Base-by-base conservation (phyloP, 1,284 basidiomycete species). In the Cutaneotrichosporon cutaneum region DNA sequence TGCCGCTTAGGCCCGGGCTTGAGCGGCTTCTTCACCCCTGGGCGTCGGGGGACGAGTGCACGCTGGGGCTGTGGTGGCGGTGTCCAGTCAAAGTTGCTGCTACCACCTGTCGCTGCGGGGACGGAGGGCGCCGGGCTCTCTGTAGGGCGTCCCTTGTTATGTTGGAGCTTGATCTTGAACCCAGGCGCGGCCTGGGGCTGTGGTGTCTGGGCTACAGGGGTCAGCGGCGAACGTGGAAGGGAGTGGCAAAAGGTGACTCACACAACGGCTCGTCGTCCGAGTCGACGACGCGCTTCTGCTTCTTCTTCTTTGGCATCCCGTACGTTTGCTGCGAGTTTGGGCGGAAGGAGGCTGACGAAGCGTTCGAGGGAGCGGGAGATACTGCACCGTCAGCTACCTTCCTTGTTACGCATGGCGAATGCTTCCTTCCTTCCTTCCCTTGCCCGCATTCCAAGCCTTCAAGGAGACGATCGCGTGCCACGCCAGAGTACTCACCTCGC, bases 1-100 rank as follows among this genome's bases (percentile, higher is more conserved):
- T 92, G 87, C 66, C 86, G 88, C 72, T 88, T 89, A 3, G 92
- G 91, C 4, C 89, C 88, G 5, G 90, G 84, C 63, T 85, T 82
- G n/a, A 89, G 86, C 30, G 87, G 83, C 58, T 85, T 83, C 50
- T 85, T 85, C 68, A 88, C 82, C 42, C 85, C 84, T 0, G 90
- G 90, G 35, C 88, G 86, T 16, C 82, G 76, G 0, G 87, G 84
- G 3, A 92, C 80, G 22, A 90, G 82, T 13, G 84, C 70, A 9
- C 76, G 72, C 5, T 72, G 65, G 1, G 74, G 72, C 4, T 63
- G 54, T 22, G 69, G 56, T 11, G 73, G 72, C 45, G 75, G 65
- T 18, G 70, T 66, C 65, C 78, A 72, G 70, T 81, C 76, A 71
- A 78, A 71, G 56, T 61, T 63, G 61, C 68, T 44, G 21, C 55